Percentiles rank a stretch among this genome's conserved stretches.
These are phyloP conservation scores for Suillus discolor DNA, from an alignment of 768 basidiomycete genomes.

Conservation along the genomic window DNA sequence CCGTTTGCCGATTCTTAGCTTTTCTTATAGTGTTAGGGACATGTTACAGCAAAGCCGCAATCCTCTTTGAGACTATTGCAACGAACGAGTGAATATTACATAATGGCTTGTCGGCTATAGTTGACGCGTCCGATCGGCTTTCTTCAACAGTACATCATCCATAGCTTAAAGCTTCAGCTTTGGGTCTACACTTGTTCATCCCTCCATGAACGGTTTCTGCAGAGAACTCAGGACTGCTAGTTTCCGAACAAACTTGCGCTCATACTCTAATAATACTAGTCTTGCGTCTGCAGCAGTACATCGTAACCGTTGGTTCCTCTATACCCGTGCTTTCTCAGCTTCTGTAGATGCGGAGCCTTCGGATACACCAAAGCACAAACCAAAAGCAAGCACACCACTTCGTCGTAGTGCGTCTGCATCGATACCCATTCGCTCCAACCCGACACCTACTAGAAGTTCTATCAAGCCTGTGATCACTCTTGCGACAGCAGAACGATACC, in stretches of 20 bases:
- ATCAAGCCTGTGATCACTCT: slow-evolving; percentile 81
- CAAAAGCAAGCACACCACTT: slow-evolving; percentile 80
- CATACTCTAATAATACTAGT: neutral
- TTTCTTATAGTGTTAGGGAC: neutral
- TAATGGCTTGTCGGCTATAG: too few species aligned
- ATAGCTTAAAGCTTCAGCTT: neutral
- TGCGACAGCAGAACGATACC: slow-evolving; percentile 81
- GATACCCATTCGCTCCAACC: slow-evolving; percentile 81
- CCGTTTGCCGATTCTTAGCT: neutral
- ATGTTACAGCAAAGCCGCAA: neutral
- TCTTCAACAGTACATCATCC: neutral
- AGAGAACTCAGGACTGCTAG: neutral
- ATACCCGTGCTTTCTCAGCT: slow-evolving; percentile 4
- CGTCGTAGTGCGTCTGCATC: slow-evolving; percentile 86
- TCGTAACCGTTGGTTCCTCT: neutral
- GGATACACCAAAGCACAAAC: slow-evolving; percentile 56
- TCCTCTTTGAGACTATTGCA: too few species aligned
- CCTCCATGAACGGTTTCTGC: neutral
- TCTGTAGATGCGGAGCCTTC: slow-evolving; percentile 5
- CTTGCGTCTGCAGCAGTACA: neutral
- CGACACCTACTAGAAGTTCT: slow-evolving; percentile 80
- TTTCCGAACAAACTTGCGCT: neutral
- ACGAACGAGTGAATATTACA: too few species aligned
- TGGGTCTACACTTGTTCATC: neutral
- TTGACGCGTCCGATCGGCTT: neutral